These are phyloP conservation scores for Penicillium samsonianum DNA, from an alignment of 495 filamentous ascomycete species.

Conservation along the genomic window DNA sequence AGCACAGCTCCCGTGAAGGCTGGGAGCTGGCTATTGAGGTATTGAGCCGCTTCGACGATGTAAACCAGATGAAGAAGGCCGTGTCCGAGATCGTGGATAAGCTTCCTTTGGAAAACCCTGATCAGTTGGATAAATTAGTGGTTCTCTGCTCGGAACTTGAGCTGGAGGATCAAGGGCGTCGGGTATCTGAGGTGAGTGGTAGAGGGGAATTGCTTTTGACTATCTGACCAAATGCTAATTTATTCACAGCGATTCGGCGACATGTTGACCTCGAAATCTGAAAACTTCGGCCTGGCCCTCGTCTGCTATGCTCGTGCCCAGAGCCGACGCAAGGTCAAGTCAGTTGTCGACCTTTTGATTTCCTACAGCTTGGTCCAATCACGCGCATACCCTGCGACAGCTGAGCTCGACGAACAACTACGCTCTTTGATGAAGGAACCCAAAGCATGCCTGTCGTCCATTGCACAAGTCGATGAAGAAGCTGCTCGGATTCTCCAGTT, in stretches of 20 bases:
- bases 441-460: slow-evolving; percentile 61
- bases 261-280: slow-evolving; percentile 59
- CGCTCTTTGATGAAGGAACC: slow-evolving; percentile 64
- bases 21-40: slow-evolving; percentile 86
- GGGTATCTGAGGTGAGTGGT: slow-evolving; percentile 70
- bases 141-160: slow-evolving; percentile 66
- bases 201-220: neutral
- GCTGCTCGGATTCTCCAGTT: slow-evolving; percentile 78
- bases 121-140: slow-evolving; percentile 74
- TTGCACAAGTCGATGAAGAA: slow-evolving; percentile 67
- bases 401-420: slow-evolving; percentile 69
- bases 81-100: slow-evolving; percentile 64
- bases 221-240: slow-evolving; percentile 8
- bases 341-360: slow-evolving; percentile 81
- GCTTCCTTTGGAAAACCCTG: slow-evolving; percentile 62
- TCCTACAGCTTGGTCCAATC: slow-evolving; percentile 84
- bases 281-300: slow-evolving; percentile 77
- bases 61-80: slow-evolving; percentile 60
- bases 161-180: slow-evolving; percentile 68
- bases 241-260: slow-evolving; percentile 71
- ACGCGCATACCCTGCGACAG: slow-evolving; percentile 66
- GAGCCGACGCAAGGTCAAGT: slow-evolving; percentile 69
- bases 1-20: slow-evolving; percentile 57
- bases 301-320: slow-evolving; percentile 85
- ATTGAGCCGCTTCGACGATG: slow-evolving; percentile 70